Conservation (phyloP, 73 alveolate species). For the Paramecium bursaria region DNA sequence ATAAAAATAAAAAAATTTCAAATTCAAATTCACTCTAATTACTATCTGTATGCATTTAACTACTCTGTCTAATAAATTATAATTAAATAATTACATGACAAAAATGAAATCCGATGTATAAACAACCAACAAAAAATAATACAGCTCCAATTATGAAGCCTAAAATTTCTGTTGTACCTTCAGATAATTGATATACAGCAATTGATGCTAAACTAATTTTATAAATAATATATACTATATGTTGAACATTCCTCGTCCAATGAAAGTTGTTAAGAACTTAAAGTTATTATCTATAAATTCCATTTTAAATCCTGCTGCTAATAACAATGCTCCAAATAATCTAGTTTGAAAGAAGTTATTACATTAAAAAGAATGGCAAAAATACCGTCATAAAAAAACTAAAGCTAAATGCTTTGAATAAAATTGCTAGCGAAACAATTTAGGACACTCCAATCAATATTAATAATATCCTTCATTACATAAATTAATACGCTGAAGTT, state of each 20-base stretch:
- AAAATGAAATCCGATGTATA: conserved; percentile 24
- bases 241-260: conserved; percentile 50
- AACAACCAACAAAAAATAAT: conserved; percentile 2
- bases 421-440: conserved; percentile 7
- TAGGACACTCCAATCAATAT: conserved; percentile 42
- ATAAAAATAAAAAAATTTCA: too few species aligned
- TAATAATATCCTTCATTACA: not conserved
- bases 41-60: conserved; percentile 27
- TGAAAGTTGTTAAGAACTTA: not conserved
- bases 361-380: conserved; percentile 56
- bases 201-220: conserved; percentile 26
- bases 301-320: conserved; percentile 42
- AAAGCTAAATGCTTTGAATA: conserved; percentile 21
- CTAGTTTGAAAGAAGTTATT: not conserved
- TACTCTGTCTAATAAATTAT: not conserved
- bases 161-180: conserved; percentile 15
- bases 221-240: conserved; percentile 12
- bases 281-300: conserved; percentile 38
- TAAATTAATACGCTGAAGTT: not conserved
- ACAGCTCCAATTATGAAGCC: conserved; percentile 45
- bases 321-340: conserved; percentile 42
- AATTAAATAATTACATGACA: conserved; percentile 24
- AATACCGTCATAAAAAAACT: conserved; percentile 31
- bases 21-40: conserved; percentile 48
- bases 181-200: conserved; percentile 36